A percentile compares a stretch with the other conserved stretches of the same genome.
These are phyloP conservation scores for Candida sonorensis DNA, from an alignment of 805 yeast genomes.

Conservation along the genomic window DNA sequence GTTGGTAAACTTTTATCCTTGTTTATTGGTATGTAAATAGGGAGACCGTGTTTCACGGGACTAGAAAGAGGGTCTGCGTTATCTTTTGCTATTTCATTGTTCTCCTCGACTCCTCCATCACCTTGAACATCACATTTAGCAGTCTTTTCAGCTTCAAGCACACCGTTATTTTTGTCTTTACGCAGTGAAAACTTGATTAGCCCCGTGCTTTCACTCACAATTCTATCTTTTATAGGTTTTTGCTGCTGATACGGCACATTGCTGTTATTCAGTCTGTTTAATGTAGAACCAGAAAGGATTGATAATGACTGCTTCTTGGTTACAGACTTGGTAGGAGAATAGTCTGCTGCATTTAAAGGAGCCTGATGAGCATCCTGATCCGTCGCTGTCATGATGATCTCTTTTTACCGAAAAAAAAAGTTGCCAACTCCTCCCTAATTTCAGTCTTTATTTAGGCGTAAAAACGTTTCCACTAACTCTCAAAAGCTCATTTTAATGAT, in stretches of 20 bases:
- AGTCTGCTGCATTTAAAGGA: too few species aligned
- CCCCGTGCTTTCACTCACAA: conserved; percentile 46
- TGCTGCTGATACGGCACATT: conserved; percentile 2
- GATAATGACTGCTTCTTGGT: conserved; percentile 28
- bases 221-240: conserved; percentile 30
- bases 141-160: too few species aligned
- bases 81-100: not conserved
- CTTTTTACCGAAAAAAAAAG: not conserved
- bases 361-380: not conserved
- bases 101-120: too few species aligned
- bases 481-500: too few species aligned
- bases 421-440: too few species aligned
- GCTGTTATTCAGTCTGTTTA: conserved; percentile 17
- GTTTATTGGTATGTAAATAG: conserved; percentile 30
- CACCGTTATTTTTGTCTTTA: conserved; percentile 6
- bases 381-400: not conserved
- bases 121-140: too few species aligned
- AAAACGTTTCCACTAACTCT: too few species aligned
- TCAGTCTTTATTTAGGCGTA: too few species aligned
- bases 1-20: too few species aligned
- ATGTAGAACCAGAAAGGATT: conserved; percentile 22
- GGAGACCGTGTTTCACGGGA: conserved; percentile 22
- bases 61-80: not conserved
- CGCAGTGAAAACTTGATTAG: conserved; percentile 36
- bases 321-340: too few species aligned